Base-by-base conservation (phyloP, 2,329 filamentous ascomycete genomes). In the Colletotrichum somersetense region DNA sequence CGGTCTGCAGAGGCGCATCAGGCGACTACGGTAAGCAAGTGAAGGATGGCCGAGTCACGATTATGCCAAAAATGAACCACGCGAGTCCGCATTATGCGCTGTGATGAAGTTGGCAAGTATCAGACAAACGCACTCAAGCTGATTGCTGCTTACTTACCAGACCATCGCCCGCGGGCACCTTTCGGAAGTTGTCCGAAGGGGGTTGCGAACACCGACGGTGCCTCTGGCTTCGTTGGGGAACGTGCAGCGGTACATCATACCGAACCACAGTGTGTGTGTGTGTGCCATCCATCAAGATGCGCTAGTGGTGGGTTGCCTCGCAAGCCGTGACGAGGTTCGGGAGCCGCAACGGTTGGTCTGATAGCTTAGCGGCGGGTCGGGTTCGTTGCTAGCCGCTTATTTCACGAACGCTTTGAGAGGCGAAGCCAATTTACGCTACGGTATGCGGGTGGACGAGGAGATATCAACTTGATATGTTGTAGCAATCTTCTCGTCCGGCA, bases 131-230 rank as follows among this genome's bases (percentile, higher is more conserved):
- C 23, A 16, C 3, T 12, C 23, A 12, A 8, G 14, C n/a, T 7
- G 40, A n/a, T 46, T 16, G 35, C 5, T 46, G 8, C 7, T 30
- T 3, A 38, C 16, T 7, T 44, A 7, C 40, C 40, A 20, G 7
- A 33, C 48, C 12, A 26, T 16, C 20, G n/a, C 16, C n/a, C 11
- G 16, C 23, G 12, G 5, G n/a, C 23, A 11, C 38, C 38, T 62
- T 35, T 20, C 56, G 57, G 65, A 67, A 48, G 56, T 67, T 67
- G 65, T n/a, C 65, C 65, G 65, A 62, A 12, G 18, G 14, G 14
- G 44, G 10, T 48, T 33, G 26, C 40, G 63, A 48, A 30, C 26
- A 18, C 40, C 62, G 14, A 7, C 18, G 12, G 35, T 11, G 10
- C 12, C 14, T 18, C 20, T 40, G 61, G 23, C 33, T 52, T 48